These are phyloP conservation scores for Kitagawia praeruptora DNA, from an alignment of 129 eudicot genomes.

Conservation along the genomic window DNA sequence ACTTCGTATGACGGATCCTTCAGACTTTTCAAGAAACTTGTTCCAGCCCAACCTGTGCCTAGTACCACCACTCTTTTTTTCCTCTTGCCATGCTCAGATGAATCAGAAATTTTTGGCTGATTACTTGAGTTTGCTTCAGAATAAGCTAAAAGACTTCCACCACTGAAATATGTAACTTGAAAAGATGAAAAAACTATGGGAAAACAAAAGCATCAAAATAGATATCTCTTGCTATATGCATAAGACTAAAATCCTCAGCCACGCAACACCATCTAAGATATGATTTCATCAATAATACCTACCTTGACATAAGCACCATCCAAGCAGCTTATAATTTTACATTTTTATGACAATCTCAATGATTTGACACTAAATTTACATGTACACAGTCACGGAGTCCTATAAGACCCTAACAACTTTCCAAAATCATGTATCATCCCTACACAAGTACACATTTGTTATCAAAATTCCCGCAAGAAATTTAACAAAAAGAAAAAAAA, in stretches of 20 bases:
- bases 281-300: neutral
- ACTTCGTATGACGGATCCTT: conserved; percentile 72
- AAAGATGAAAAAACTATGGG: neutral
- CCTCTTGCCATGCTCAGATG: conserved; percentile 37
- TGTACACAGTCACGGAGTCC: neutral
- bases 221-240: conserved; percentile 13
- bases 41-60: conserved; percentile 99
- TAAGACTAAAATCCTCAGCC: neutral
- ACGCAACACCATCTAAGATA: neutral
- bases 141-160: conserved; percentile 77
- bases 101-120: conserved; percentile 23
- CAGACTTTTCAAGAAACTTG: conserved; percentile 79
- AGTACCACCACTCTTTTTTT: conserved; percentile 85
- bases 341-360: neutral
- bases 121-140: conserved; percentile 44
- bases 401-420: neutral
- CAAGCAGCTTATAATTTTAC: neutral
- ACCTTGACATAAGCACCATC: neutral
- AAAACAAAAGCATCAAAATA: neutral
- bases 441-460: neutral
- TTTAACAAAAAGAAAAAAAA: too few species aligned
- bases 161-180: conserved; percentile 32
- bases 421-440: neutral
- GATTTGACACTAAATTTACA: neutral
- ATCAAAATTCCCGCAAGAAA: neutral